phyloP scores from a whole-genome alignment of 257 asterid species.

The Anisodus acutangulus region DNA sequence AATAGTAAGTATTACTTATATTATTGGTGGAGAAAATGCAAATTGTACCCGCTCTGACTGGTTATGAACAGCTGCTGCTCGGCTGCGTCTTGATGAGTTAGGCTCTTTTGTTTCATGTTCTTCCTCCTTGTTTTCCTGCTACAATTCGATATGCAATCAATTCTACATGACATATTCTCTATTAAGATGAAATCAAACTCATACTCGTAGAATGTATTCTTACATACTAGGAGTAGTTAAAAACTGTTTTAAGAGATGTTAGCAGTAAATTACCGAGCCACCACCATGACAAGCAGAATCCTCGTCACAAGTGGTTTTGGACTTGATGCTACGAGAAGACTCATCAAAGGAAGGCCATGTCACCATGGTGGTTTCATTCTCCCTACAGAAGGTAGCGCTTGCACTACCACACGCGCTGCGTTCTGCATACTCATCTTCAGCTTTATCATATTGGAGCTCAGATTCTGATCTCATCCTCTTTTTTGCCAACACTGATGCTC shows the following conservation, averaged over 20 bases:
- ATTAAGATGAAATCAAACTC: too few relatives aligned
- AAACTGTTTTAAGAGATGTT: background rate
- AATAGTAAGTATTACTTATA: background rate
- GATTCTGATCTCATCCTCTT: constrained; percentile 47
- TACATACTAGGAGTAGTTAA: background rate
- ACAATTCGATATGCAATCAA: background rate
- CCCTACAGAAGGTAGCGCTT: constrained; percentile 51
- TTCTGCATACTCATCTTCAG: constrained; percentile 34
- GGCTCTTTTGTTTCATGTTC: constrained; percentile 46
- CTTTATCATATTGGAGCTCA: constrained; percentile 34
- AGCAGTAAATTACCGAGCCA: constrained; percentile 44
- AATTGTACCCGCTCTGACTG: constrained; percentile 69
- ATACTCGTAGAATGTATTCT: background rate
- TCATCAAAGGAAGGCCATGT: constrained; percentile 61
- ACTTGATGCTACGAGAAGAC: constrained; percentile 53
- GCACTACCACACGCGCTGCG: constrained; percentile 55
- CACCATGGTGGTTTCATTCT: constrained; percentile 47
- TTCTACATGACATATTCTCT: background rate
- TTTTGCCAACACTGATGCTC: constrained; percentile 25
- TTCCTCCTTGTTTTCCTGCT: constrained; percentile 57
- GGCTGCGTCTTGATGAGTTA: constrained; percentile 53
- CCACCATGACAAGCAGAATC: constrained; percentile 53
- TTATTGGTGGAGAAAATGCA: background rate
- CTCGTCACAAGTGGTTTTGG: constrained; percentile 50
- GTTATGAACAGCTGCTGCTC: constrained; percentile 69